Percentiles rank a stretch among this genome's conserved stretches.
Conservation (phyloP, 306 rosid genomes). For the Fragaria vesca region DNA sequence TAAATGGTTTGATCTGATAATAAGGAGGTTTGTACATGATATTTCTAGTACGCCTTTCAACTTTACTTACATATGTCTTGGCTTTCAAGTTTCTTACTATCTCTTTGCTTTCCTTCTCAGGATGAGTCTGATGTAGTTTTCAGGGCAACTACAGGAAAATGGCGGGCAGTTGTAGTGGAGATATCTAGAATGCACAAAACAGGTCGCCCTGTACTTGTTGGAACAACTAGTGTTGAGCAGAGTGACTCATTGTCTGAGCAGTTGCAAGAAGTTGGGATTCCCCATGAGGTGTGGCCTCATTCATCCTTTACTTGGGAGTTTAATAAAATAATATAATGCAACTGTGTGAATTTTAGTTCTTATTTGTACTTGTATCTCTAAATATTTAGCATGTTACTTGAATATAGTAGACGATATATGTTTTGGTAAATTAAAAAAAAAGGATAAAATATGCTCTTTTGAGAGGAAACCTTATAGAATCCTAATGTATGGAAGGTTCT, state of each 20-base stretch:
- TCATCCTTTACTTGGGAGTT: not conserved
- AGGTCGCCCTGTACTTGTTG: conserved; percentile 95
- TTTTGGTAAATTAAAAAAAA: not conserved
- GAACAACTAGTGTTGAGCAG: conserved; percentile 98
- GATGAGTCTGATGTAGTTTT: conserved; percentile 97
- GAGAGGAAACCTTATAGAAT: conserved; percentile 12
- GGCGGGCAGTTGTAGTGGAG: conserved; percentile 97
- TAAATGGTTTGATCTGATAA: not conserved
- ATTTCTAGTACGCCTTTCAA: not conserved
- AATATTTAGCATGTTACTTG: not conserved
- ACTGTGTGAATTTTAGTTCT: conserved; percentile 2
- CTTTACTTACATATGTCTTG: conserved; percentile 15
- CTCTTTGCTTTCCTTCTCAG: conserved; percentile 47
- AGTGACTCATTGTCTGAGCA: conserved; percentile 85
- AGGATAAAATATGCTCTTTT: not conserved
- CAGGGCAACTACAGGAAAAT: conserved; percentile 84
- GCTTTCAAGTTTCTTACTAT: conserved; percentile 28
- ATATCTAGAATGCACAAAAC: conserved; percentile 95
- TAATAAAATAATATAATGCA: conserved; percentile 1
- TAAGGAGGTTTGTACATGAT: not conserved
- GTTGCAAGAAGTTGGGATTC: conserved; percentile 83
- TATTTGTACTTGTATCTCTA: not conserved
- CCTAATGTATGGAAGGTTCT: conserved; percentile 64
- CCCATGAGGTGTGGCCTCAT: conserved; percentile 67
- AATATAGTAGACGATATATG: not conserved